A percentile compares a stretch with the other conserved stretches of the same genome.
phyloP scores from a whole-genome alignment of 108 stramenopile species.

The Seminavis robusta region DNA sequence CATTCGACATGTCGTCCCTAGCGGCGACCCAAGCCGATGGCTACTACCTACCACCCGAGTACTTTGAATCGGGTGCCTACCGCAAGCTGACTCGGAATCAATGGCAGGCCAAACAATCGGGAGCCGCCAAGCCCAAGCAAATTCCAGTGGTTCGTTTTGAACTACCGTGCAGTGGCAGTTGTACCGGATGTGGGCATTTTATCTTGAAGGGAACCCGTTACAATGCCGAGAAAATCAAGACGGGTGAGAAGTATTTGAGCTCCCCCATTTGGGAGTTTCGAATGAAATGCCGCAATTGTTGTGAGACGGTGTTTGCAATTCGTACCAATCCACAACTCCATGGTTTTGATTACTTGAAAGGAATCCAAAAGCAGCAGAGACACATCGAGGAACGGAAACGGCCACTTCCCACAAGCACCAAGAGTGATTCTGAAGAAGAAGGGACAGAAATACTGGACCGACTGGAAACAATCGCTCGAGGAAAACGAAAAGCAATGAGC shows the following conservation, averaged over 20 bases:
- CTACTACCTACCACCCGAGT: slow-evolving; percentile 81
- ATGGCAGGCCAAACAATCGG: slow-evolving; percentile 23
- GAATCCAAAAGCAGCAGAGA: slow-evolving; percentile 63
- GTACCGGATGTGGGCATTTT: slow-evolving; percentile 59
- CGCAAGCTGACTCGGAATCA: slow-evolving; percentile 62
- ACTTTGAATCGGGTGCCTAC: slow-evolving; percentile 68
- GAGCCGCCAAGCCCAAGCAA: not conserved
- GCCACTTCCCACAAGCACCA: slow-evolving; percentile 20
- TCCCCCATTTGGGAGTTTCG: slow-evolving; percentile 89
- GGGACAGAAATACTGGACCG: slow-evolving; percentile 19
- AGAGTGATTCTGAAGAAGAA: slow-evolving; percentile 14
- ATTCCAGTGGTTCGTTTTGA: slow-evolving; percentile 85
- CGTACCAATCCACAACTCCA: slow-evolving; percentile 75
- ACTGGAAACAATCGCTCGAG: slow-evolving; percentile 40
- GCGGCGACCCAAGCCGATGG: slow-evolving; percentile 93
- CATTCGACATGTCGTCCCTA: slow-evolving; percentile 83
- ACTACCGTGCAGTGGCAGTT: slow-evolving; percentile 88
- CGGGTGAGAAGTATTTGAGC: slow-evolving; percentile 74
- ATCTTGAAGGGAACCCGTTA: slow-evolving; percentile 89
- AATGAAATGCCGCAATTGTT: slow-evolving; percentile 88
- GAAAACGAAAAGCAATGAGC: slow-evolving; percentile 39
- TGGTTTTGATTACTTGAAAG: slow-evolving; percentile 70
- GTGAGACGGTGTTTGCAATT: slow-evolving; percentile 55
- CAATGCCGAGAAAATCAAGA: slow-evolving; percentile 89
- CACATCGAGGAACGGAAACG: slow-evolving; percentile 35